Conservation (phyloP, 1,139 yeast genomes). For the Debaryomyces robertsiae region DNA sequence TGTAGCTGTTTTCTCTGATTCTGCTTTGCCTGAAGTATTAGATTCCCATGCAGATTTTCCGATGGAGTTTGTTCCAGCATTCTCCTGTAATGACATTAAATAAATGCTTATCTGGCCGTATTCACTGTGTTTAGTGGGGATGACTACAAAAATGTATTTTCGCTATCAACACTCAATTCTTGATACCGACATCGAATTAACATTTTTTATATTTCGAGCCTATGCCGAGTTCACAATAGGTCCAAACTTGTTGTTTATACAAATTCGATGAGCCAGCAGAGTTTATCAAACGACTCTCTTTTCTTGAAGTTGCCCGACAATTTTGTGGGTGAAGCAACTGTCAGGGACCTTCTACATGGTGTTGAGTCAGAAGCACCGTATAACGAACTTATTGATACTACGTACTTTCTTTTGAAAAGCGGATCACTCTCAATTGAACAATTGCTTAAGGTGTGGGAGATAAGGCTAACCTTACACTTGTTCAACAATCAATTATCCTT, state of each 20-base stretch:
- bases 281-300: slow-evolving; percentile 19
- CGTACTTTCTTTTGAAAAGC: slow-evolving; percentile 20
- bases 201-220: neutral
- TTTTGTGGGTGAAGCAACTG: neutral
- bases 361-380: slow-evolving; percentile 11
- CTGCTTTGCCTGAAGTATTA: slow-evolving; percentile 40
- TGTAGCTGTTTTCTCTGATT: slow-evolving; percentile 32
- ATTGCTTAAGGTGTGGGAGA: slow-evolving; percentile 37
- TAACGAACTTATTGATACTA: slow-evolving; percentile 17
- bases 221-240: too few species aligned
- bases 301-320: slow-evolving; percentile 19
- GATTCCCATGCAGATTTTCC: slow-evolving; percentile 25
- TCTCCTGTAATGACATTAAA: neutral
- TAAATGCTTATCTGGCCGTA: too few species aligned
- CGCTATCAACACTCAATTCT: neutral
- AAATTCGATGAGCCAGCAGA: slow-evolving; percentile 4
- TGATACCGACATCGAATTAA: neutral
- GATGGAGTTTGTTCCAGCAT: neutral
- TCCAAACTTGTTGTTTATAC: neutral
- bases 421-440: slow-evolving; percentile 14
- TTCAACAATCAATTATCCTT: slow-evolving; percentile 31
- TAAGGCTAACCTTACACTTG: slow-evolving; percentile 35
- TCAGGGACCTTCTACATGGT: slow-evolving; percentile 11
- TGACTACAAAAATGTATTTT: too few species aligned
- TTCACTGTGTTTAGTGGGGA: neutral